A percentile compares a stretch with the other conserved stretches of the same genome.
Conservation (phyloP, 1,284 basidiomycete species). For the Sanguinoderma infundibulare region DNA sequence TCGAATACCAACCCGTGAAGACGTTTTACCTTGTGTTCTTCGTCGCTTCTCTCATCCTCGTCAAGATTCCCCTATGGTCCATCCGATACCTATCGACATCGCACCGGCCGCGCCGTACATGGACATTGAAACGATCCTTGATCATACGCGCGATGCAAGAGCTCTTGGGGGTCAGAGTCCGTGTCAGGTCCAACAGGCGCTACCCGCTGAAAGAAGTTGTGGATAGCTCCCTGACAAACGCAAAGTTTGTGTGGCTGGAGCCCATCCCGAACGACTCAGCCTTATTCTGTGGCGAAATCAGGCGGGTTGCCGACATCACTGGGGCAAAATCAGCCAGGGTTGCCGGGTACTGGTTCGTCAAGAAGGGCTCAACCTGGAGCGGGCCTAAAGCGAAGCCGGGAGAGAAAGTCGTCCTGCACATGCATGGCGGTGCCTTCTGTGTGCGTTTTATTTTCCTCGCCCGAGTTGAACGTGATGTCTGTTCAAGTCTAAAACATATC, state of each 20-base stretch:
- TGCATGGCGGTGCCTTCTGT: constrained; percentile 55
- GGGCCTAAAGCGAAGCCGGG: constrained; percentile 31
- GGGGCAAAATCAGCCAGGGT: constrained; percentile 34
- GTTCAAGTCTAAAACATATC: background rate
- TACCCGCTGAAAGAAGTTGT: constrained; percentile 2
- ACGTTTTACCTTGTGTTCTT: constrained; percentile 12
- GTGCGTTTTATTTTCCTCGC: background rate
- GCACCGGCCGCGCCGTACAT: background rate
- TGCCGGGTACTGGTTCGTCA: constrained; percentile 44
- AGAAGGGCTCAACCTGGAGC: constrained; percentile 19
- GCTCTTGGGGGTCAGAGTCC: constrained; percentile 1
- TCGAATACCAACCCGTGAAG: constrained; percentile 12
- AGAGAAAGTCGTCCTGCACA: constrained; percentile 51
- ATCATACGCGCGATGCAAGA: constrained; percentile 14
- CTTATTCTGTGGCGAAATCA: constrained; percentile 19
- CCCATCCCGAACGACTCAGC: constrained; percentile 5
- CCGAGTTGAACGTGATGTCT: too few species aligned
- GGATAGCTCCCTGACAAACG: constrained; percentile 11
- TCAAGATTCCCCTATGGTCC: constrained; percentile 16
- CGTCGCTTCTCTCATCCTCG: constrained; percentile 4
- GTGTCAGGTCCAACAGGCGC: background rate
- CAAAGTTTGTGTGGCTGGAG: constrained; percentile 27
- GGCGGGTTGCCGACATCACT: constrained; percentile 26
- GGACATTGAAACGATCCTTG: constrained; percentile 19
- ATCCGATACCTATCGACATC: constrained; percentile 7